Evolutionary conservation across 139 green algal genomes (phyloP).

Genomic region (Chlamydomonas incerta): DNA sequence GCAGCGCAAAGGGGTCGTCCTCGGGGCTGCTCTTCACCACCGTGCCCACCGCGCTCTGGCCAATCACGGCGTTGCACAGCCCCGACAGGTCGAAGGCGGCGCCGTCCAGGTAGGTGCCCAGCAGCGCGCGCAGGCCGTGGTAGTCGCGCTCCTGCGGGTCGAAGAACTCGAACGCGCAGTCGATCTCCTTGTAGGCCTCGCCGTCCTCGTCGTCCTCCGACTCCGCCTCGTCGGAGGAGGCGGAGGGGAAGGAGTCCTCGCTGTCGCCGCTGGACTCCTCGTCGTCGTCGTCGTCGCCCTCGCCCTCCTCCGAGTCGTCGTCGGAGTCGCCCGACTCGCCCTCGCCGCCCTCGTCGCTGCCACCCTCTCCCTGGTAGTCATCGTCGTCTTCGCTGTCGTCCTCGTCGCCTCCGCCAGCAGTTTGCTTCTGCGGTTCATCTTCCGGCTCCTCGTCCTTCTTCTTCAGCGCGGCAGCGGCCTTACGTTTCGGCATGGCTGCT

Average conservation of each 20-base stretch:
- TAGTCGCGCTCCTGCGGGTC: slow-evolving; percentile 88
- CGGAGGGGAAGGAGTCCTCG: slow-evolving; percentile 24
- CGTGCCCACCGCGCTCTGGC: slow-evolving; percentile 77
- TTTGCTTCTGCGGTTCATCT: background rate
- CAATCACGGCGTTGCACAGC: slow-evolving; percentile 85
- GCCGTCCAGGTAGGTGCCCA: slow-evolving; percentile 86
- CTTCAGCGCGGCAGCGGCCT: slow-evolving; percentile 9
- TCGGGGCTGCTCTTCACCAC: slow-evolving; percentile 90
- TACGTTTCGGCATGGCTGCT: slow-evolving; percentile 27
- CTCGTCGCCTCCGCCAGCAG: background rate
- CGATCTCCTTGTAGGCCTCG: slow-evolving; percentile 68
- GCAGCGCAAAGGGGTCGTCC: slow-evolving; percentile 85
- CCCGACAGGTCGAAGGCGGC: slow-evolving; percentile 70
- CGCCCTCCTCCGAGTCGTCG: slow-evolving; percentile 23
- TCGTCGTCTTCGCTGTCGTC: slow-evolving; percentile 35
- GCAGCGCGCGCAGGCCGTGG: slow-evolving; percentile 84
- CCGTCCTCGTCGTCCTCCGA: slow-evolving; percentile 53
- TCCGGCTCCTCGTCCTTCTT: background rate
- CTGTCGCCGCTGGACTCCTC: background rate
- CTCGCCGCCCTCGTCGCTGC: background rate
- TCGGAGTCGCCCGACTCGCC: slow-evolving; percentile 15
- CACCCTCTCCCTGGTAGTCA: background rate
- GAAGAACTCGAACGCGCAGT: slow-evolving; percentile 93
- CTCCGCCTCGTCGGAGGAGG: background rate
- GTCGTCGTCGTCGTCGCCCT: slow-evolving; percentile 32